phyloP scores from a whole-genome alignment of 129 eudicot genomes.

The Rutidosis leptorrhynchoides region DNA sequence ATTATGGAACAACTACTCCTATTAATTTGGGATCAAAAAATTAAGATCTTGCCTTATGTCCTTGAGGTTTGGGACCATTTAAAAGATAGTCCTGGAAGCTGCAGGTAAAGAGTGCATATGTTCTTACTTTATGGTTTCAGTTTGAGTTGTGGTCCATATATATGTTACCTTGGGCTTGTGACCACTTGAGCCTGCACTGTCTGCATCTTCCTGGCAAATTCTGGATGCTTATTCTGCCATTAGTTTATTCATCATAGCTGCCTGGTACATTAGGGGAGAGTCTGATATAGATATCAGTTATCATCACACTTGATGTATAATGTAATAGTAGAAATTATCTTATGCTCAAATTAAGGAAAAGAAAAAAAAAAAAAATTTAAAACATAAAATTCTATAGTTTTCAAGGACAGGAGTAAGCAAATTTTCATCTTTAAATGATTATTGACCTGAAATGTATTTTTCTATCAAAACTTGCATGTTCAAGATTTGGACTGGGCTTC shows the following conservation, averaged over 20 bases:
- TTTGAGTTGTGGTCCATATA: constrained; percentile 25
- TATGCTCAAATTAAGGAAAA: too few relatives aligned
- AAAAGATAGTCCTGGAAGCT: constrained; percentile 5
- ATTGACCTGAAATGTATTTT: neutral
- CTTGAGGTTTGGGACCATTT: constrained; percentile 20
- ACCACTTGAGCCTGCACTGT: constrained; percentile 16
- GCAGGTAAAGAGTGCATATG: constrained; percentile 6
- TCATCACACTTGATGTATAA: neutral
- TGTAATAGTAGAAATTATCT: neutral
- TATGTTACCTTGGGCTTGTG: constrained; percentile 16
- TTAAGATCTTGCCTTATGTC: neutral
- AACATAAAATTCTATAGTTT: neutral
- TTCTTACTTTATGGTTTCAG: constrained; percentile 14
- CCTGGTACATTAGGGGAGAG: neutral
- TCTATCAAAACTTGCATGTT: too few relatives aligned
- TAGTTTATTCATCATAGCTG: neutral
- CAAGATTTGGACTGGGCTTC: neutral
- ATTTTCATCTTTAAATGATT: neutral
- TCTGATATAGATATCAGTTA: neutral
- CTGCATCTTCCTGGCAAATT: neutral
- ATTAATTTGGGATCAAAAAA: neutral
- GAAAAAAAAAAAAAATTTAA: too few relatives aligned
- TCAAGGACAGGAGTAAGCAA: neutral
- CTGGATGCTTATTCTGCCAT: neutral
- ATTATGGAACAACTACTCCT: too few relatives aligned